Evolutionary conservation across 371 early-diverging fungal species (phyloP).

Genomic region (Choanephora cucurbitarum): DNA sequence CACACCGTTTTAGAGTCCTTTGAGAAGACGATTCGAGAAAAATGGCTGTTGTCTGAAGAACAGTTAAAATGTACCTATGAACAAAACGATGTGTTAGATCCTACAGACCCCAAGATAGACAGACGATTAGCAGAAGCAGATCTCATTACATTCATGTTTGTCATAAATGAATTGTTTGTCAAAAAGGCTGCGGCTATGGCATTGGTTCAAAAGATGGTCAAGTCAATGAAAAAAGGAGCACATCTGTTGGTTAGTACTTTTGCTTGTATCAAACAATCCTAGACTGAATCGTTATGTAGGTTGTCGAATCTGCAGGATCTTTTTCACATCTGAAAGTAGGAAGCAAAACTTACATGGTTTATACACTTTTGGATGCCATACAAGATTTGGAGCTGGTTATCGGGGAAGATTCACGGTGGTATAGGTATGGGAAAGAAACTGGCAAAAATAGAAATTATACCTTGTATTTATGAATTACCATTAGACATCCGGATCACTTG

Average conservation of each 20-base stretch:
- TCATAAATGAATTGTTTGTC: constrained; percentile 88
- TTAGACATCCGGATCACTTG: constrained; percentile 56
- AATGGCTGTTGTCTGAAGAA: constrained; percentile 33
- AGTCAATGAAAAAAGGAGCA: constrained; percentile 66
- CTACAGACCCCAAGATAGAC: constrained; percentile 20
- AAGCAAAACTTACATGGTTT: constrained; percentile 81
- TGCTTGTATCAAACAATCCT: no score
- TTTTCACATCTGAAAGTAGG: constrained; percentile 86
- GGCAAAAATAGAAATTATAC: neutral
- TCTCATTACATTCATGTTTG: constrained; percentile 87
- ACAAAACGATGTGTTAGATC: constrained; percentile 52
- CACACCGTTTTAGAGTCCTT: constrained; percentile 33
- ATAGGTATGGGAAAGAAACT: constrained; percentile 54
- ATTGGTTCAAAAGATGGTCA: constrained; percentile 70
- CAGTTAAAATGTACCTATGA: constrained; percentile 41
- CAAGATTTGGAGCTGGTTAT: constrained; percentile 69
- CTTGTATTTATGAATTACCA: constrained; percentile 1
- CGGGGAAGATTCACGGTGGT: constrained; percentile 81
- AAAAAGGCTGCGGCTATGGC: constrained; percentile 76
- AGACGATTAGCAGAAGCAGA: constrained; percentile 60
- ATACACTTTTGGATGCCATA: constrained; percentile 83
- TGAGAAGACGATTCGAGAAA: constrained; percentile 33
- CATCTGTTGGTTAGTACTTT: constrained; percentile 64
- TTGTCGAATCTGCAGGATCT: constrained; percentile 93
- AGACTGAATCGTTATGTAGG: constrained; percentile 29